Base-by-base conservation (phyloP, 202 grass and related monocot species). In the Carex arenaria region DNA sequence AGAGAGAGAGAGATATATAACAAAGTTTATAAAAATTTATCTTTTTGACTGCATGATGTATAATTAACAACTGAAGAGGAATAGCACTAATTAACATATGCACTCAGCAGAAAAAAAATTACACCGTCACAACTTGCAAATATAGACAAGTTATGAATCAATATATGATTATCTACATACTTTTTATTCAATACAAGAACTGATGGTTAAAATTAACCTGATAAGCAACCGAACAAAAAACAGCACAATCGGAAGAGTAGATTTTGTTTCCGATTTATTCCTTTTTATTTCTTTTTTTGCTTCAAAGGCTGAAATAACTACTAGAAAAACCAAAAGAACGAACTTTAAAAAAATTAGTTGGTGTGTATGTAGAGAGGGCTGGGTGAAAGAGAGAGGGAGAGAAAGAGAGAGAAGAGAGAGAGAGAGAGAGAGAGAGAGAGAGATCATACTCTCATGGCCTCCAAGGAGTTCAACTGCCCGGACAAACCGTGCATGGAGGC, bases 401-500 rank as follows among this genome's bases (percentile, higher is more conserved):
- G 59, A 62, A 9, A 23, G 30, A n/a, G 20, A 20, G 72, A 85
- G 1, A 26, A n/a, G 20, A 20, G 72, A 85, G 1, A 26, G 26
- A 26, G 45, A 63, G 67, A 63, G 52, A 75, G 68, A 84, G 34
- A 74, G 31, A 62, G 59, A 62, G 13, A 23, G 30, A n/a, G 32
- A 20, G 64, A 22, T 79, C 87, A 64, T 98, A 98, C 95, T 89
- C 13, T 98, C 95, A 64, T 98, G 95, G 40, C 95, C 95, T 18
- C 95, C 95, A 53, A 95, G 88, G 73, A 95, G 91, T 83, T 98
- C 93, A 62, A 98, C 95, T 54, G 95, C 95, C 71, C 89, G 93
- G 80, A 98, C 81, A 87, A 98, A 98, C 75, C 91, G 95, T 11
- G 93, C 57, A 80, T 98, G 95, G 72, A 98, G 95, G 18, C 89